Evolutionary conservation across 1,284 basidiomycete genomes (phyloP), one percentile per base, ranked within the genome.

Genomic region (Tilletia horrida): DNA sequence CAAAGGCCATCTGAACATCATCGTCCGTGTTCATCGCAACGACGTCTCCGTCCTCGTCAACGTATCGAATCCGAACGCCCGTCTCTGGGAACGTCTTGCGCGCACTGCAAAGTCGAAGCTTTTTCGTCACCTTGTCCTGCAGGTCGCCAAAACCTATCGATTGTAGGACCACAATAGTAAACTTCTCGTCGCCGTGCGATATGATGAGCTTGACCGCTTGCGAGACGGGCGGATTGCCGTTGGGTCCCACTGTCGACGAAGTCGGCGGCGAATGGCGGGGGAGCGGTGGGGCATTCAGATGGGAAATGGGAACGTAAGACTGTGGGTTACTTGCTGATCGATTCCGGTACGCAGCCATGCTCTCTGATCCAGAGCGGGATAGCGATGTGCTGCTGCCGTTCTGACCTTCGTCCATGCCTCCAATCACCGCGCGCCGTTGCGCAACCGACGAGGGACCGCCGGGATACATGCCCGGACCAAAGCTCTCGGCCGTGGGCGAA

Each of bases 91-190:
- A 35, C 13, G 31, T n/a, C 3, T 50, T 3, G 35, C 68, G 69
- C 42, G 69, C 75, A n/a, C 66, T 67, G 35, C 73, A 74, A 2
- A 93, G 84, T 25, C 91, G 87, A 73, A 97, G 91, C 86, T 97
- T 97, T 84, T 90, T 89, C 35, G 90, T 88, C 2, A 97, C 92
- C 81, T 90, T 91, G 78, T 93, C 90, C 68, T 93, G 88, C 61
- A 98, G 85, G 44, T 92, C 90, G 66, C 84, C 84, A 81, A 90
- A 95, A 76, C 90, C 87, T 23, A 90, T 91, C 67, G 85, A 83
- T 47, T 89, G 85, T 44, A 91, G 86, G 13, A 95, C 91, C 81
- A 93, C 91, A 69, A 97, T 91, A 70, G 93, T 89, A 81, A 94
- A 96, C 64, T 92, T 89, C 80, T 96, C 93, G 74, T 92, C 89